A percentile compares a stretch with the other conserved stretches of the same genome.
These are phyloP conservation scores for Raphanus raphanistrum DNA, from an alignment of 345 rosid genomes.

Conservation along the genomic window DNA sequence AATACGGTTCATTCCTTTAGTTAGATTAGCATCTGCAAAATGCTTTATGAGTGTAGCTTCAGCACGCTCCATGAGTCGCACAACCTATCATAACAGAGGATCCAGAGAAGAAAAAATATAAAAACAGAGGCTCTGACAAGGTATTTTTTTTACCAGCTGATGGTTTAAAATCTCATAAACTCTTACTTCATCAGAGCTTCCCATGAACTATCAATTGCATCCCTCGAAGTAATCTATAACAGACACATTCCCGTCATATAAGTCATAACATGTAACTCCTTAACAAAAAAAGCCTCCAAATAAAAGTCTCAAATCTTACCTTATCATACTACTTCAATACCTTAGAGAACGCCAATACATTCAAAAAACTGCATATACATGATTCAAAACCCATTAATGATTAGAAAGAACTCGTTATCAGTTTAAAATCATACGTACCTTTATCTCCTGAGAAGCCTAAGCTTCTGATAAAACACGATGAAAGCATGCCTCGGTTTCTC, in stretches of 20 bases:
- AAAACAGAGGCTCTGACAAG: neutral
- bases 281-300: neutral
- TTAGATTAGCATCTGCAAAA: too few relatives aligned
- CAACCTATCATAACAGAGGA: constrained; percentile 39
- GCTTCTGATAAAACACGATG: constrained; percentile 62
- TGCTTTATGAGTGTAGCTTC: constrained; percentile 64
- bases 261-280: neutral
- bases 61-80: constrained; percentile 60
- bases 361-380: constrained; percentile 52
- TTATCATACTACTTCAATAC: constrained; percentile 90
- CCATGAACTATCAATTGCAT: constrained; percentile 72
- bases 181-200: constrained; percentile 69
- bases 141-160: neutral
- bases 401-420: neutral
- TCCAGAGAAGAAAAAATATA: neutral
- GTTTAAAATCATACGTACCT: constrained; percentile 26
- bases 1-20: constrained; percentile 53
- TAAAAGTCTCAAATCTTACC: constrained; percentile 42
- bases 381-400: neutral
- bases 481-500: constrained; percentile 54
- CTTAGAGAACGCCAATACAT: constrained; percentile 72
- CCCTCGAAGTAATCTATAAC: constrained; percentile 56
- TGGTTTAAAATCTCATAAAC: neutral
- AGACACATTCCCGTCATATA: constrained; percentile 13
- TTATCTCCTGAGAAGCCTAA: constrained; percentile 71